phyloP scores from a whole-genome alignment of 257 asterid genomes.

The Fraxinus quadrangulata region DNA sequence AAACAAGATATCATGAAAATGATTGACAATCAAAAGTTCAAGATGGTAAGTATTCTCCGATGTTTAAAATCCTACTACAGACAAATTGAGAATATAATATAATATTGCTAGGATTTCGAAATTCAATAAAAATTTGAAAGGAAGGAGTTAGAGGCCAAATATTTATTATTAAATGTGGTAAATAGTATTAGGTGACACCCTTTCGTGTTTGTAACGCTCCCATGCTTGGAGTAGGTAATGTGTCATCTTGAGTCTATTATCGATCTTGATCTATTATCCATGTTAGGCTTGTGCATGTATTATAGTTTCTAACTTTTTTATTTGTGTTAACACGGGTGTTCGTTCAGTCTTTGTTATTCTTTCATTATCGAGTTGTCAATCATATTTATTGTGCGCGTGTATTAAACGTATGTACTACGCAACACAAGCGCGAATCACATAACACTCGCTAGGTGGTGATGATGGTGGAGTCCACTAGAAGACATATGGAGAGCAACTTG shows the following conservation, averaged over 20 bases:
- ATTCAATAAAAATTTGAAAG: neutral
- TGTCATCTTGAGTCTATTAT: neutral
- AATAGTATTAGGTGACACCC: neutral
- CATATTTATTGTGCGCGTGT: neutral
- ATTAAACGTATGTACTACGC: too few relatives aligned
- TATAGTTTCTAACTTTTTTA: neutral
- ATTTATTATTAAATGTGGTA: neutral
- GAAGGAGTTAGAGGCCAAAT: neutral
- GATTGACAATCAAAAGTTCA: neutral
- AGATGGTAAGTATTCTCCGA: neutral
- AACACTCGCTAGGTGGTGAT: neutral
- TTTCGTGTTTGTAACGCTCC: neutral
- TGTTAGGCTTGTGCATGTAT: neutral
- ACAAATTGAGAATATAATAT: too few relatives aligned
- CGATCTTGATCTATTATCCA: neutral
- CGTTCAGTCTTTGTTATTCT: neutral
- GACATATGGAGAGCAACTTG: conserved; percentile 36
- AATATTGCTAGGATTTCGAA: neutral
- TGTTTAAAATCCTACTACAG: neutral
- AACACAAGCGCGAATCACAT: conserved; percentile 15
- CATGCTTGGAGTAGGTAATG: neutral
- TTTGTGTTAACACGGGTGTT: neutral
- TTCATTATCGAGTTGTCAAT: neutral
- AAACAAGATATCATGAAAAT: neutral
- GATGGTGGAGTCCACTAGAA: conserved; percentile 27